Percentiles rank a stretch among this genome's conserved stretches.
phyloP scores from a whole-genome alignment of 1,284 basidiomycete species.

The Tranzscheliella williamsii region DNA sequence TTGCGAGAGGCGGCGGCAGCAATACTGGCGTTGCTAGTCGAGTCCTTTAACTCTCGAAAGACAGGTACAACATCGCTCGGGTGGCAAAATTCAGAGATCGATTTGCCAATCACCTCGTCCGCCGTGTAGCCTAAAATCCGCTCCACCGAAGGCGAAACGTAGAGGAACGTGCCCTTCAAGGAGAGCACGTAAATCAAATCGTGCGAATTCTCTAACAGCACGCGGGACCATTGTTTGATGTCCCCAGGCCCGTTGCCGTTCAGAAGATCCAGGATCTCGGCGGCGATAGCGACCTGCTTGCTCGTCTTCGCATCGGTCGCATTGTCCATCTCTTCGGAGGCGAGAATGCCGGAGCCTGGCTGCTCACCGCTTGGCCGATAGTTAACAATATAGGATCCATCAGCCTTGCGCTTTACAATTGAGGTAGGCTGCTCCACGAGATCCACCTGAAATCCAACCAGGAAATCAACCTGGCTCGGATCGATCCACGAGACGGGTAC shows the following conservation, averaged over 20 bases:
- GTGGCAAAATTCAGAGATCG: conserved; percentile 78
- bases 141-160: conserved; percentile 70
- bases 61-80: conserved; percentile 86
- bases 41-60: conserved; percentile 88
- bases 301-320: conserved; percentile 31
- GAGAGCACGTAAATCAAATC: conserved; percentile 89
- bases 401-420: conserved; percentile 67
- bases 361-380: conserved; percentile 44
- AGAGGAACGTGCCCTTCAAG: conserved; percentile 89
- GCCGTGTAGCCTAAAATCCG: conserved; percentile 62
- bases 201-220: conserved; percentile 51
- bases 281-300: conserved; percentile 36
- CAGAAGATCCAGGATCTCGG: conserved; percentile 39
- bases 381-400: conserved; percentile 55
- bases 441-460: conserved; percentile 83
- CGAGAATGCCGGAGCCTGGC: conserved; percentile 22
- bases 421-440: conserved; percentile 81
- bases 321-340: conserved; percentile 23
- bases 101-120: conserved; percentile 78
- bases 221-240: conserved; percentile 47
- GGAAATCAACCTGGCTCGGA: conserved; percentile 75
- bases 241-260: conserved; percentile 38
- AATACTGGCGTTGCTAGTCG: conserved; percentile 62
- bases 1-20: conserved; percentile 51
- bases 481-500: conserved; percentile 64